Evolutionary conservation across 176 grass and related monocot species (phyloP).

Genomic region (Musa schizocarpa): DNA sequence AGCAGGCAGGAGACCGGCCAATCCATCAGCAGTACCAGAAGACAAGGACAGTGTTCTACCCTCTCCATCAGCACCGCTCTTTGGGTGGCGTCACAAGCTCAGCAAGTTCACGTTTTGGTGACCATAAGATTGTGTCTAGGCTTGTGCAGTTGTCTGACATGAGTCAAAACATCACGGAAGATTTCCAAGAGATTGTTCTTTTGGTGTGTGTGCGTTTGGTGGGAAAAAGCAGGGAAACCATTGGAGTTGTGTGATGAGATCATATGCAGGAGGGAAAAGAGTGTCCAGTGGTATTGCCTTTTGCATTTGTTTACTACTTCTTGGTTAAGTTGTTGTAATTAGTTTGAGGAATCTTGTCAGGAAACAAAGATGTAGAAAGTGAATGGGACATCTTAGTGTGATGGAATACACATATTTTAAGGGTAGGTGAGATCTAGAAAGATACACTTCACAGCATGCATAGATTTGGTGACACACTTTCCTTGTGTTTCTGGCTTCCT

Average conservation of each 20-base stretch:
- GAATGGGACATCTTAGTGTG: not conserved
- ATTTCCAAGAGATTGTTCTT: not conserved
- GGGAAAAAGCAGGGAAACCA: not conserved
- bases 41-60: not conserved
- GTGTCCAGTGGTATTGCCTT: no score
- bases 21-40: not conserved
- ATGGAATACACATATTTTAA: not conserved
- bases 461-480: not conserved
- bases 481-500: not conserved
- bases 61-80: not conserved
- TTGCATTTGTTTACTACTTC: not conserved
- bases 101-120: not conserved
- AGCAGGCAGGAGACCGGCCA: not conserved
- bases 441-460: not conserved
- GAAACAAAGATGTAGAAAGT: no score
- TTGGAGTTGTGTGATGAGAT: not conserved
- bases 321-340: not conserved
- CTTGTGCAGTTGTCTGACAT: not conserved
- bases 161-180: not conserved
- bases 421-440: constrained; percentile 1
- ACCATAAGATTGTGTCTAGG: not conserved
- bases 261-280: not conserved
- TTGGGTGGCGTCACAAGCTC: not conserved
- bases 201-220: not conserved
- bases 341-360: not conserved